Conservation (phyloP, 2,329 filamentous ascomycete species). For the Tolypocladium capitatum region DNA sequence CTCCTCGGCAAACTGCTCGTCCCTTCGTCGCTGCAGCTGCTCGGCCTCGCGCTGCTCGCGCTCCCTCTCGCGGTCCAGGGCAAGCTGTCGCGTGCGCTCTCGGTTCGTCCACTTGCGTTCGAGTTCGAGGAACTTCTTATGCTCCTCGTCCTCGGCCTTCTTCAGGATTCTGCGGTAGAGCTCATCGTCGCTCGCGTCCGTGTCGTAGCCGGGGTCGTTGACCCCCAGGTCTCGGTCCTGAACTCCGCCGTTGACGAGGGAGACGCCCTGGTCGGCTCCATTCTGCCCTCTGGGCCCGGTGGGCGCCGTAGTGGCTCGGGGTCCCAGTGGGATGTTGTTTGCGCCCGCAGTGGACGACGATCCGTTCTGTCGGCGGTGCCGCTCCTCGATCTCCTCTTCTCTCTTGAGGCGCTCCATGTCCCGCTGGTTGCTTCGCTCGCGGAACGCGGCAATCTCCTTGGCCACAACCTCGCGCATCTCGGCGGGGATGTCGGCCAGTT, state of each 20-base stretch:
- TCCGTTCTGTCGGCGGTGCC: conserved; percentile 64
- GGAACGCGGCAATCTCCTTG: conserved; percentile 84
- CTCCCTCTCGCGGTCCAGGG: conserved; percentile 71
- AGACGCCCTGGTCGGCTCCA: conserved; percentile 41
- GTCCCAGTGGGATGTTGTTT: conserved; percentile 32
- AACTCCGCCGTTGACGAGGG: conserved; percentile 69
- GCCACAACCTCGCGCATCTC: conserved; percentile 95
- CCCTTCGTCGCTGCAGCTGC: conserved; percentile 50
- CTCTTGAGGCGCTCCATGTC: conserved; percentile 77
- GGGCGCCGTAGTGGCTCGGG: conserved; percentile 44
- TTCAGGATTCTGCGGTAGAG: conserved; percentile 58
- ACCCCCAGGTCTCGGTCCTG: conserved; percentile 44
- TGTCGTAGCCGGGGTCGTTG: conserved; percentile 70
- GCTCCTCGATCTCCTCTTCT: conserved; percentile 86
- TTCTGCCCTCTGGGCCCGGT: conserved; percentile 54
- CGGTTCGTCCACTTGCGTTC: conserved; percentile 85
- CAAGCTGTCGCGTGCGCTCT: conserved; percentile 70
- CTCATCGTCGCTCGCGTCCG: conserved; percentile 77
- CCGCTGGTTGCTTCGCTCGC: conserved; percentile 76
- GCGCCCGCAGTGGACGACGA: conserved; percentile 45
- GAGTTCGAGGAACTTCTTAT: conserved; percentile 71
- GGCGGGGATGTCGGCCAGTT: conserved; percentile 85
- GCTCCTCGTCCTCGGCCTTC: conserved; percentile 61
- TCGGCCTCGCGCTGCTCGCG: conserved; percentile 65
- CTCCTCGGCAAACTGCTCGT: conserved; percentile 50